Evolutionary conservation across 1,139 yeast genomes (phyloP), one percentile per base, ranked within the genome.

Genomic region (Kodamaea fungicola): DNA sequence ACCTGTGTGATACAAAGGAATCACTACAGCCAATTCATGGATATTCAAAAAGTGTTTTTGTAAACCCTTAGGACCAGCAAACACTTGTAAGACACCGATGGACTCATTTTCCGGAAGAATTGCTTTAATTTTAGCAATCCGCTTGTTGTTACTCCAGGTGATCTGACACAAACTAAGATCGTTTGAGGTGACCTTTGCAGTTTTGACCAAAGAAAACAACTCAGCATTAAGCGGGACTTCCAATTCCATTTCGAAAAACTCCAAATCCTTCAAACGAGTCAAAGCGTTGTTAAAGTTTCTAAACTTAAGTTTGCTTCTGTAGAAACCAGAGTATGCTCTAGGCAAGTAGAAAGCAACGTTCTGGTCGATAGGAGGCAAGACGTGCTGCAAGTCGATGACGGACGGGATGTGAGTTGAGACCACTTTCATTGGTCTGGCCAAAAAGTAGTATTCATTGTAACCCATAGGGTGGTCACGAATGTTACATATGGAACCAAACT

Each of bases 351-450:
- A 72, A 12, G 94, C 92, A 29, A 84, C 79, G 45, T 78, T 74
- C 33, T 86, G 84, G 45, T 86, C 89, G 42, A 92, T 64, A 3
- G 95, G 87, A 7, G 97, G 97, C 24, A 78, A 74, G 10, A 90
- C 78, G 61, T 86, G 96, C 58, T 92, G 97, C 44, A 86, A 82
- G 41, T 78, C 83, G 35, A 78, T 78, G 39, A 80, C 78, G 12
- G 80, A 72, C 7, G 98, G 97, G 30, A 88, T 80, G 59, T 92
- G 98, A 0, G 97, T 85, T 42, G 84, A 84, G 12, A 92, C 76
- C 34, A 88, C 57, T 43, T 80, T 76, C 41, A 80, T 63, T 1
- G 98, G 98, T 47, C 80, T 76, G 2, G 87, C 68, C 46, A 92
- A 61, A 61, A 89, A 90, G 59, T 87, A 92, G 56, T 83, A 80